Base-by-base conservation (phyloP, 1,284 basidiomycete species). In the Microbotryum lychnidis-dioicae region DNA sequence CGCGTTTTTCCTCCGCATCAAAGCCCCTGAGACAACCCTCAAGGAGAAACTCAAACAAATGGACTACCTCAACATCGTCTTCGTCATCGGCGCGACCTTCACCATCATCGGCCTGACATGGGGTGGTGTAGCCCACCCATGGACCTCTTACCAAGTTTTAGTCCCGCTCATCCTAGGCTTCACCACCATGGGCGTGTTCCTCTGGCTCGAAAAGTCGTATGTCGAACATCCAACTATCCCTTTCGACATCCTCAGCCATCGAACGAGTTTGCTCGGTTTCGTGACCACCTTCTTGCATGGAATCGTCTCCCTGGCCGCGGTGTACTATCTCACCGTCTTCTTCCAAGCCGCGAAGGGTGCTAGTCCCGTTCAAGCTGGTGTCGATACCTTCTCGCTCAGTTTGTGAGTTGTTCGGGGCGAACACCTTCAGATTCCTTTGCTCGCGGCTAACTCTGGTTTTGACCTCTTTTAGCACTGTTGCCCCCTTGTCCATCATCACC, bases 261-360 rank as follows among this genome's bases (percentile, higher is more conserved):
- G 71, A 18, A 76, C 73, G 4, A 65, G 72, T 1, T 59, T 71
- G 46, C 59, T 70, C 1, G 75, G 74, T 0, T 76, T 71, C 64
- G 23, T 73, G n/a, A 65, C 68, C 57, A 75, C 73, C 5, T 76
- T 76, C 62, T 8, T 75, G 1, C 75, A 76, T 61, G 69, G 69
- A 16, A 53, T 75, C 20, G 55, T 70, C 18, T 68, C 71, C 7
- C 23, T 49, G 33, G 55, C 55, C 3, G 53, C 49, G 25, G 27
- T 59, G 45, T 65, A 58, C 49, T 60, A 31, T 44, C 56, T 68
- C 5, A 64, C 68, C 8, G 47, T 64, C 27, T 70, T 65, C 63
- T 71, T 71, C 55, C 70, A 71, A 58, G 61, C 67, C 10, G 57
- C 56, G 37, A 63, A 65, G n/a, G 68, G 64, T 1, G 62, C 60